A percentile compares a stretch with the other conserved stretches of the same genome.
phyloP scores from a whole-genome alignment of 225 moss, liverwort and hornwort species.

The Bryoerythrophyllum caledonicum region DNA sequence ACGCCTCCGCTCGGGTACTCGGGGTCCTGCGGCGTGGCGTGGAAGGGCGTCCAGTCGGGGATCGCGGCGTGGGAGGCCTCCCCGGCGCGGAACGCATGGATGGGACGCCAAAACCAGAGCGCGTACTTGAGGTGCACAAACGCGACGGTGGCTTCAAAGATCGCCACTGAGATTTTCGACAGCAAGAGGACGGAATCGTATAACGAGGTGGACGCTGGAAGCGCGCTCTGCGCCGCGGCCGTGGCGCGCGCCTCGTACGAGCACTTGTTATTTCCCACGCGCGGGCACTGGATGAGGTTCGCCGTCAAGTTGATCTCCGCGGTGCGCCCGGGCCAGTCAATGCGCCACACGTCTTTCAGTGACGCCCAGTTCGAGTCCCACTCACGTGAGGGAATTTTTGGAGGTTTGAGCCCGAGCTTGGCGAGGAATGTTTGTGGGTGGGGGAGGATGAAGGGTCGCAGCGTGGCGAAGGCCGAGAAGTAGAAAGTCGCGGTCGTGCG shows the following conservation, averaged over 20 bases:
- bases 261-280: too few relatives aligned
- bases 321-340: slow-evolving; percentile 30
- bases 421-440: too few relatives aligned
- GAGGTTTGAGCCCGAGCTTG: too few relatives aligned
- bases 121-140: slow-evolving; percentile 20
- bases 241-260: too few relatives aligned
- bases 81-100: slow-evolving; percentile 25
- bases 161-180: too few relatives aligned
- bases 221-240: too few relatives aligned
- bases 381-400: slow-evolving; percentile 22
- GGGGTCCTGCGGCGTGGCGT: slow-evolving; percentile 21
- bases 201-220: too few relatives aligned
- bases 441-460: slow-evolving; percentile 28
- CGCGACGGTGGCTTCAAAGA: slow-evolving; percentile 15
- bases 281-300: slow-evolving; percentile 9
- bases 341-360: slow-evolving; percentile 25
- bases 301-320: slow-evolving; percentile 33
- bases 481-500: slow-evolving; percentile 5
- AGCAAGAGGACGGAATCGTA: too few relatives aligned
- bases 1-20: slow-evolving; percentile 31
- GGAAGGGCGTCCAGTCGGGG: slow-evolving; percentile 31
- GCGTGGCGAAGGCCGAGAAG: slow-evolving; percentile 12
- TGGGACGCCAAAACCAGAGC: slow-evolving; percentile 41
- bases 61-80: slow-evolving; percentile 30
- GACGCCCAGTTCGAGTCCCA: slow-evolving; percentile 32